Base-by-base conservation (phyloP, 257 asterid species). In the Nicotiana noctiflora region DNA sequence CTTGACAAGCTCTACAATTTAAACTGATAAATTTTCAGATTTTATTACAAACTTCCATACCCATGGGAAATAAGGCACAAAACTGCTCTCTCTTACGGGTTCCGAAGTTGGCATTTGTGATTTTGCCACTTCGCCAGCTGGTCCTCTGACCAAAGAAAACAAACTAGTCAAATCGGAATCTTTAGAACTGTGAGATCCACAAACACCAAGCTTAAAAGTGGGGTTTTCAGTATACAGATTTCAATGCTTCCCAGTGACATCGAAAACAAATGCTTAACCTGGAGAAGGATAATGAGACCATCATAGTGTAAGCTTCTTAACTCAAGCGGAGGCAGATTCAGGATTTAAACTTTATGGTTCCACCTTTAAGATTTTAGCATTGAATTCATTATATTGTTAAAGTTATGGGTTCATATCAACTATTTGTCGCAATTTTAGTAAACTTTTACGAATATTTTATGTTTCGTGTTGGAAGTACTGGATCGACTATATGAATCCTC, bases 241-340 rank as follows among this genome's bases (percentile, higher is more conserved):
- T 68, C 57, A 37, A 15, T 40, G 77, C 12, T 14, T 68, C 46
- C 32, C 6, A 68, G 44, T 2, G 76, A 70, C 13, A 18, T 44
- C 37, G 18, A 44, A 70, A n/a, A 3, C 32, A 44, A 70, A 40
- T 44, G 57, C 19, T 44, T 27, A 44, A 21, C 57, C n/a, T 25
- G 10, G 57, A 12, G 14, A 19, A 6, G 57, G 25, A 67, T 34
- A 44, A 12, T 21, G 13, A 11, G 57, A n/a, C 46, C 77, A 70
- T 70, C 77, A 70, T 44, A 68, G 76, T 10, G 76, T 68, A 40
- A 68, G 56, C 76, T 17, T 17, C 76, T 68, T 19, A 68, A 65
- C 75, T 34, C 8, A 34, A 34, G 40, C 40, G 7, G 2, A 34
- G 8, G 40, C 8, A 34, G 40, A 6, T 34, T 34, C 2, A 34